Base-by-base conservation (phyloP, 2,329 filamentous ascomycete species). In the Colletotrichum cereale region DNA sequence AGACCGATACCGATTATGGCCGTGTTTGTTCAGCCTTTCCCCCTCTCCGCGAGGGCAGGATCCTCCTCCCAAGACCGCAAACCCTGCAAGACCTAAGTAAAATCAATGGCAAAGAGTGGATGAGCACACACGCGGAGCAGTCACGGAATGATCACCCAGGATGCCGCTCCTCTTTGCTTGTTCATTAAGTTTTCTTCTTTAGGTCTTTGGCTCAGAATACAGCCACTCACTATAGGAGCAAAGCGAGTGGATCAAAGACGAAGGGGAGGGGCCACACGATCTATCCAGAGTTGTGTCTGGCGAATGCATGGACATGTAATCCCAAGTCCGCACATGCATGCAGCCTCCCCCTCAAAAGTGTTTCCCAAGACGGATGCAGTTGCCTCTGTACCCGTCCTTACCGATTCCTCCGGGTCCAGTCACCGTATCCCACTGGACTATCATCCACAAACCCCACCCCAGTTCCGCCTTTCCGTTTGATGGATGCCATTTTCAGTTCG, bases 111-210 rank as follows among this genome's bases (percentile, higher is more conserved):
- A 68, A 60, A 71, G 68, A 63, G 53, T 58, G 50, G 29, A 56
- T 53, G 68, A 62, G 68, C 52, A 52, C 65, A 68, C 53, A 71
- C 42, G 38, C 58, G 44, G 68, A 71, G 64, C 58, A 71, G 52
- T 68, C 68, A 68, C 68, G 50, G 65, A 71, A 71, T 68, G 68
- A 71, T 68, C 68, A 71, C 68, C 68, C 58, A 57, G 31, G 26
- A 58, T 62, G 65, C 68, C 52, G 58, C 68, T 56, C 65, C 58
- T 64, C 58, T 64, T 68, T 71, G 65, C 65, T 71, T 68, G 42
- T 62, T 68, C 58, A 62, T 63, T 68, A 68, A 71, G 57, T 60
- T 53, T 18, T 36, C 31, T 71, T 66, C 48, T 71, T 57, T 38
- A 42, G 70, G 60, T 52, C 55, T 57, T 70, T 65, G 60, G 61